phyloP scores from a whole-genome alignment of 202 grass and related monocot species.

The Zizania palustris region DNA sequence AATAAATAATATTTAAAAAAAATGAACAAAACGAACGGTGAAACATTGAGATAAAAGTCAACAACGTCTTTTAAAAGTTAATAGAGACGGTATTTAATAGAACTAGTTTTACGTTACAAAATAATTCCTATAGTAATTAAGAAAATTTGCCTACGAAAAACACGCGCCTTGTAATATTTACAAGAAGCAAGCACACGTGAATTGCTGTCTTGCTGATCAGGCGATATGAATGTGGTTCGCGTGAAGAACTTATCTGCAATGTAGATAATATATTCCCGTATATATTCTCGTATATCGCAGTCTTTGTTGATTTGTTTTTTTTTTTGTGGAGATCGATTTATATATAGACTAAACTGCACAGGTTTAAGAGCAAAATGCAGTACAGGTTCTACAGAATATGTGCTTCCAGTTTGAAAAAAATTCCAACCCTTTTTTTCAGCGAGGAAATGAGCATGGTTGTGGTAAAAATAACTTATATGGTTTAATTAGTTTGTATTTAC shows the following conservation, averaged over 20 bases:
- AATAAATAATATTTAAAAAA: too few relatives aligned
- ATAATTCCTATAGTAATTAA: too few relatives aligned
- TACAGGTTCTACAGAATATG: conserved; percentile 2
- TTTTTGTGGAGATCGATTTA: background rate
- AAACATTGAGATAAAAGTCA: too few relatives aligned
- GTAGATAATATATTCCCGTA: conserved; percentile 1
- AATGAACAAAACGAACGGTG: too few relatives aligned
- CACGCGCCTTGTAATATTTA: too few relatives aligned
- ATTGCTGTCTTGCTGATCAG: too few relatives aligned
- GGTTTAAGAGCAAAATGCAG: background rate
- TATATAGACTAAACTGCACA: background rate
- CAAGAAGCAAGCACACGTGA: too few relatives aligned
- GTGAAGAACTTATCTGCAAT: conserved; percentile 27
- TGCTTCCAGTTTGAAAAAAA: background rate
- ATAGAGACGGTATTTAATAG: too few relatives aligned
- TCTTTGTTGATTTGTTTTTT: background rate
- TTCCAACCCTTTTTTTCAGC: background rate
- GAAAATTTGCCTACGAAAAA: too few relatives aligned
- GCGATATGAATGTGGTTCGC: conserved; percentile 3
- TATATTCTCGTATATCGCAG: background rate
- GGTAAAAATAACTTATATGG: background rate
- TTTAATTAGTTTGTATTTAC: too few relatives aligned
- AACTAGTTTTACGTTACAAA: too few relatives aligned
- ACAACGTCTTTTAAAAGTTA: too few relatives aligned
- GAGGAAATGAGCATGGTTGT: background rate